Percentiles rank a stretch among this genome's conserved stretches.
Conservation (phyloP, 176 grass and related monocot species). For the Secale cereale region DNA sequence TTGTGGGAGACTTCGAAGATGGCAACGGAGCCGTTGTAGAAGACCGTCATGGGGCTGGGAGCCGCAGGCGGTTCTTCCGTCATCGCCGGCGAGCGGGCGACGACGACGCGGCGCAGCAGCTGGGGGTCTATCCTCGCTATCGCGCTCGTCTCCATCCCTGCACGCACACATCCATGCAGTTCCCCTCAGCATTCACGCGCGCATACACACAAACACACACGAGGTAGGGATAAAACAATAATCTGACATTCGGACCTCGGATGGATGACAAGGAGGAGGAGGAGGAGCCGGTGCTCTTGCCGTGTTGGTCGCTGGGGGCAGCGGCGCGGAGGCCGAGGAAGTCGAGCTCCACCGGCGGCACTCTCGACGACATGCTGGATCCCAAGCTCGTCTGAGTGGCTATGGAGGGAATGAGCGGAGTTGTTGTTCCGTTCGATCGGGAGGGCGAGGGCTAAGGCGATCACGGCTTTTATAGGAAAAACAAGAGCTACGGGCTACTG, state of each 20-base stretch:
- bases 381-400: too few relatives aligned
- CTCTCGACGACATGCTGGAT: conserved; percentile 19
- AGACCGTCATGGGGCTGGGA: conserved; percentile 66
- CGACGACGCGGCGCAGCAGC: conserved; percentile 50
- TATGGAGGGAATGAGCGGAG: too few relatives aligned
- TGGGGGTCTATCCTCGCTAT: conserved; percentile 61
- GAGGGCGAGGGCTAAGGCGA: neutral
- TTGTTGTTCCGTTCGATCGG: neutral
- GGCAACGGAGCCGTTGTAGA: conserved; percentile 75
- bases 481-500: neutral
- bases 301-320: neutral
- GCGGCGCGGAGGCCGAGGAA: conserved; percentile 37
- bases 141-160: conserved; percentile 45
- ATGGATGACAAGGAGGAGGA: conserved; percentile 27
- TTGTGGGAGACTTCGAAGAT: conserved; percentile 58
- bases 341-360: conserved; percentile 41
- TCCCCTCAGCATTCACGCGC: too few relatives aligned
- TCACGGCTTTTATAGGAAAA: neutral
- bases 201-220: too few relatives aligned
- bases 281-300: neutral
- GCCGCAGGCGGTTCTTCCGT: neutral
- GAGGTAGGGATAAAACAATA: too few relatives aligned
- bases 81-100: neutral
- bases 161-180: too few relatives aligned
- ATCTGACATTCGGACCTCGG: conserved; percentile 13